Base-by-base conservation (phyloP, 1,284 basidiomycete genomes). In the Marasmius oreades region DNA sequence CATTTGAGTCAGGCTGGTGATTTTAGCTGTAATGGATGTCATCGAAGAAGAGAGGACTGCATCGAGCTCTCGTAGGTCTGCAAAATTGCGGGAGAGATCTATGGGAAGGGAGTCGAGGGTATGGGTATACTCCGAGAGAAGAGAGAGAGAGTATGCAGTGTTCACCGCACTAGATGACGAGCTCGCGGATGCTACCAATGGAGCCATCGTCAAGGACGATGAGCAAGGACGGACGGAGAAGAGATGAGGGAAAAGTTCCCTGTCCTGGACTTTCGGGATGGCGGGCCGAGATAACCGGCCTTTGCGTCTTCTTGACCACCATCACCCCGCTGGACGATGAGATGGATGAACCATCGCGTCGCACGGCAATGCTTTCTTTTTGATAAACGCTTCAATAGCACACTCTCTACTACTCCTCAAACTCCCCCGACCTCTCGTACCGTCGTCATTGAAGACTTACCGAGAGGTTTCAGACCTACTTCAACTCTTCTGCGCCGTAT, bases 21-120 rank as follows among this genome's bases (percentile, higher is more conserved):
- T 86, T 73, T 93, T 93, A 52, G 77, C 65, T 59, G 88, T 93
- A 66, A 96, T 88, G 65, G 82, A 79, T 62, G 85, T 70, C 70
- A 95, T 88, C 54, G 92, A 92, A 31, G 91, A 86, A 54, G 92
- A 94, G 51, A 99, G 82, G 45, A 99, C 97, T 51, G 97, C 96
- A 71, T 98, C 97, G 68, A 99, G 89, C 75, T 99, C 96, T 63
- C 95, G 92, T 51, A 99, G 84, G 78, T 99, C 96, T 23, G 90
- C 92, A 71, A 98, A 93, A 70, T 88, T 90, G 69, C 94, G 86
- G 11, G 96, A 98, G 69, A 98, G 86, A 73, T 98, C 95, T 61
- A 92, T 81, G 50, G 96, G 96, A 55, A 99, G 84, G 24, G 95
- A 85, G 74, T 98, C 95, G 70, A 99, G 88, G 26, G 91, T 90